phyloP scores from a whole-genome alignment of 768 basidiomycete species.

The Calocera viscosa region DNA sequence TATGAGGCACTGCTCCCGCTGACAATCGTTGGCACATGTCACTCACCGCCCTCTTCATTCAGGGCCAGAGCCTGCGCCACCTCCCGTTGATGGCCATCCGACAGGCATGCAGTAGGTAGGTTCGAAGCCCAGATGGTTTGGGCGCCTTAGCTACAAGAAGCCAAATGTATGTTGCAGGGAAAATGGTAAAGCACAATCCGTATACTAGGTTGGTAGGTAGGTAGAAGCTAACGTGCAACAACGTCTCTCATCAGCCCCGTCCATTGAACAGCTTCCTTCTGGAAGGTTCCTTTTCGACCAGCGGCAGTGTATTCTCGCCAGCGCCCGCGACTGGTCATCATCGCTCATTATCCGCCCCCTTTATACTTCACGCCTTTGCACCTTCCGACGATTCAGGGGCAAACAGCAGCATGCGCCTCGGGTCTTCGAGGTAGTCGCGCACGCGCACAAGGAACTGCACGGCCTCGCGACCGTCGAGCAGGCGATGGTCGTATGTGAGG shows the following conservation, averaged over 20 bases:
- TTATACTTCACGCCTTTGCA: not conserved
- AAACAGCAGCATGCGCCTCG: slow-evolving; percentile 70
- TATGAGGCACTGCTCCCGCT: not conserved
- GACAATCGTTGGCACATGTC: slow-evolving; percentile 2
- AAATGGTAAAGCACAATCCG: not conserved
- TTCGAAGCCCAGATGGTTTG: not conserved
- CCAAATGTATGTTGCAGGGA: not conserved
- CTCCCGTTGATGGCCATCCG: not conserved
- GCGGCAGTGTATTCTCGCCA: not conserved
- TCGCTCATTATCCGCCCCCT: not conserved
- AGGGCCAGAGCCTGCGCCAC: not conserved
- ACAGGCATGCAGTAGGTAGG: not conserved
- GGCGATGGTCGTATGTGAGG: slow-evolving; percentile 87
- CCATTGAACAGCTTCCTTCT: not conserved
- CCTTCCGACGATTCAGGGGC: not conserved
- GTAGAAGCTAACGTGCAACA: not conserved
- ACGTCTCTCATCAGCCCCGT: not conserved
- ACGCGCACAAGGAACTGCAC: slow-evolving; percentile 94
- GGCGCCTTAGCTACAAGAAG: not conserved
- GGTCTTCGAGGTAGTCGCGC: slow-evolving; percentile 89
- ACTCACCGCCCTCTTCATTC: not conserved
- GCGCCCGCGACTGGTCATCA: not conserved
- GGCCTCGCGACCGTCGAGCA: slow-evolving; percentile 91
- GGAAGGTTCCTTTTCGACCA: not conserved
- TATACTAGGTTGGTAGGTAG: slow-evolving; percentile 3